Percentiles rank a stretch among this genome's conserved stretches.
Conservation (phyloP, 23 red algal genomes). For the Gracilaria domingensis region DNA sequence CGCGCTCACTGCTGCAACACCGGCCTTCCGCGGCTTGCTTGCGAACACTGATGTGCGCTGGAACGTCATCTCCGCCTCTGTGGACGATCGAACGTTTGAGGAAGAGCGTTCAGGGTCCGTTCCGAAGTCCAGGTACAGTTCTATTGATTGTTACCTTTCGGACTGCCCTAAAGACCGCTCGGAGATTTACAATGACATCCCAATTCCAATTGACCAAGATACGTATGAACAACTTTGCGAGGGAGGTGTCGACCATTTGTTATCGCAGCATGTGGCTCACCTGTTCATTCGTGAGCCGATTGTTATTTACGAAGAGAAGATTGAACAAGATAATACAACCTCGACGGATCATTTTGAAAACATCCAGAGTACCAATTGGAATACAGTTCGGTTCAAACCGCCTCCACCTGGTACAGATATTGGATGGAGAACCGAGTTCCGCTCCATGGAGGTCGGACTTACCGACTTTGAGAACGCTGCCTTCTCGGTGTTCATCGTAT, state of each 20-base stretch:
- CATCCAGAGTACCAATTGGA: conserved; percentile 99
- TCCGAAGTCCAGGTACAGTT: conserved; percentile 93
- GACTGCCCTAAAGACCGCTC: conserved; percentile 61
- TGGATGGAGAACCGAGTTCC: conserved; percentile 94
- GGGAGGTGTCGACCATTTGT: conserved; percentile 88
- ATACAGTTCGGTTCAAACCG: conserved; percentile 98
- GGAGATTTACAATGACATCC: conserved; percentile 91
- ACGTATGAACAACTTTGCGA: conserved; percentile 69
- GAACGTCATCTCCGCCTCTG: conserved; percentile 81
- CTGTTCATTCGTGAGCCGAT: conserved; percentile 97
- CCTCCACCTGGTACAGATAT: conserved; percentile 80
- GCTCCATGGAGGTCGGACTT: conserved; percentile 90
- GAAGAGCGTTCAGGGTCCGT: conserved; percentile 57
- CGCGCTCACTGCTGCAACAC: conserved; percentile 93
- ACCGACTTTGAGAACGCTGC: conserved; percentile 99
- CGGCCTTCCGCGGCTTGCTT: conserved; percentile 86
- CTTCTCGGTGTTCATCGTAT: conserved; percentile 95
- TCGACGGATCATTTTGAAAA: conserved; percentile 98
- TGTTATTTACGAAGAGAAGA: conserved; percentile 87
- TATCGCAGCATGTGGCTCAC: conserved; percentile 95
- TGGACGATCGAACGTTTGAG: conserved; percentile 91
- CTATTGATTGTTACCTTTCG: conserved; percentile 93
- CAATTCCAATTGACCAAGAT: conserved; percentile 73
- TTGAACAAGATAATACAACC: conserved; percentile 72
- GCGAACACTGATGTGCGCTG: conserved; percentile 93